A percentile compares a stretch with the other conserved stretches of the same genome.
Conservation (phyloP, 2,329 filamentous ascomycete species). For the Botryotinia calthae region DNA sequence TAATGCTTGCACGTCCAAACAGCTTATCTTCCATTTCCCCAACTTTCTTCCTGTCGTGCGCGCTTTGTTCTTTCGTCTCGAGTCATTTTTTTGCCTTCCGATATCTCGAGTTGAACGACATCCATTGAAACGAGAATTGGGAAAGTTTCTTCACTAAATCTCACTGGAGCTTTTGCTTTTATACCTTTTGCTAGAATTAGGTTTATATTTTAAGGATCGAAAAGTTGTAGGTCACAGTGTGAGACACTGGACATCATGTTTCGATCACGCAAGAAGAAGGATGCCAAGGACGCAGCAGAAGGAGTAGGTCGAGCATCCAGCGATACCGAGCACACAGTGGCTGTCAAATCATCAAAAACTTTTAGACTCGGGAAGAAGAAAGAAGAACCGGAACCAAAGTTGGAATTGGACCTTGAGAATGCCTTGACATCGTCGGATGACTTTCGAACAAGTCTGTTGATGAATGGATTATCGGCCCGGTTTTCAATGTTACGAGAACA, state of each 20-base stretch:
- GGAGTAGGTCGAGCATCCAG: constrained; percentile 48
- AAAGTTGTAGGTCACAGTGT: constrained; percentile 4
- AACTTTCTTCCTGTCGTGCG: constrained; percentile 6
- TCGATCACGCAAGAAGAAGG: constrained; percentile 72
- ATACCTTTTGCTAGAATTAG: not conserved
- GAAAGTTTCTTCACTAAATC: not conserved
- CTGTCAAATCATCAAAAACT: constrained; percentile 47
- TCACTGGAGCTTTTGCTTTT: not conserved
- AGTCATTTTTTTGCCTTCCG: not conserved
- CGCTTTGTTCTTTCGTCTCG: not conserved
- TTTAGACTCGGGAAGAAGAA: constrained; percentile 55
- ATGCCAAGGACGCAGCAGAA: constrained; percentile 57
- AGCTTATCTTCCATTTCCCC: constrained; percentile 11
- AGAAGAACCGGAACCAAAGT: constrained; percentile 56
- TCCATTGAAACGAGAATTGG: not conserved
- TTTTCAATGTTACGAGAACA: constrained; percentile 98
- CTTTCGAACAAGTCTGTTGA: constrained; percentile 91
- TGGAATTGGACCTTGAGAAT: constrained; percentile 67
- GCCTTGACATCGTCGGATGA: constrained; percentile 82
- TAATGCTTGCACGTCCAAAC: constrained; percentile 18
- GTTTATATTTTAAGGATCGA: not conserved
- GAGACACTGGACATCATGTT: constrained; percentile 57
- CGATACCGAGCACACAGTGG: constrained; percentile 48
- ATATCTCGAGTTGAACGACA: not conserved
- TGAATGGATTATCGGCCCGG: constrained; percentile 90